Evolutionary conservation across 257 asterid species (phyloP).

Genomic region (Handroanthus guayacan): DNA sequence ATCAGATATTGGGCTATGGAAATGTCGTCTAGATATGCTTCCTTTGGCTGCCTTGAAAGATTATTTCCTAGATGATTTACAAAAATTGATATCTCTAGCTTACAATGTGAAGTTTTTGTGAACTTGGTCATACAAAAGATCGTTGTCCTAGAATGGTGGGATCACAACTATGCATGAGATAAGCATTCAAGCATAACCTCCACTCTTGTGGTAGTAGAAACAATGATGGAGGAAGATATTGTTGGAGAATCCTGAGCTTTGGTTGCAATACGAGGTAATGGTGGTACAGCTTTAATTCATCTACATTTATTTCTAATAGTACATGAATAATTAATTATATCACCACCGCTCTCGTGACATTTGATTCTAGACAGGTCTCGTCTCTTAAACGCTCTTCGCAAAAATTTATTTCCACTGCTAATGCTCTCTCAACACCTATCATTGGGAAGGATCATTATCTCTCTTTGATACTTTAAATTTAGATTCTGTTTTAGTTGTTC

Average conservation of each 20-base stretch:
- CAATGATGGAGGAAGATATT: background rate
- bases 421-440: background rate
- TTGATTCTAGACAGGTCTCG: background rate
- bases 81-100: too few species aligned
- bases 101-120: too few species aligned
- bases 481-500: background rate
- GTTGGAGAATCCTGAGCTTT: background rate
- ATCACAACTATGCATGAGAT: background rate
- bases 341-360: background rate
- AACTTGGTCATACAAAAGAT: background rate
- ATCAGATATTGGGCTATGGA: too few species aligned
- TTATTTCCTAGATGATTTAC: too few species aligned
- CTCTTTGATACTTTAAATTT: background rate
- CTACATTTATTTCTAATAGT: background rate
- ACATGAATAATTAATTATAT: constrained; percentile 11
- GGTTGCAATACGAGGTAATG: background rate
- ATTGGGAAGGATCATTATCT: background rate
- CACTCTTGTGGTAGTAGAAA: background rate
- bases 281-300: background rate
- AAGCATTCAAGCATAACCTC: background rate
- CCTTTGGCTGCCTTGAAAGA: too few species aligned
- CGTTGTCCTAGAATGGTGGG: background rate
- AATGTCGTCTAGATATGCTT: too few species aligned
- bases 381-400: background rate
- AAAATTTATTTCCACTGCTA: background rate